Conservation (phyloP, 257 asterid genomes). For the Solanum piurae region DNA sequence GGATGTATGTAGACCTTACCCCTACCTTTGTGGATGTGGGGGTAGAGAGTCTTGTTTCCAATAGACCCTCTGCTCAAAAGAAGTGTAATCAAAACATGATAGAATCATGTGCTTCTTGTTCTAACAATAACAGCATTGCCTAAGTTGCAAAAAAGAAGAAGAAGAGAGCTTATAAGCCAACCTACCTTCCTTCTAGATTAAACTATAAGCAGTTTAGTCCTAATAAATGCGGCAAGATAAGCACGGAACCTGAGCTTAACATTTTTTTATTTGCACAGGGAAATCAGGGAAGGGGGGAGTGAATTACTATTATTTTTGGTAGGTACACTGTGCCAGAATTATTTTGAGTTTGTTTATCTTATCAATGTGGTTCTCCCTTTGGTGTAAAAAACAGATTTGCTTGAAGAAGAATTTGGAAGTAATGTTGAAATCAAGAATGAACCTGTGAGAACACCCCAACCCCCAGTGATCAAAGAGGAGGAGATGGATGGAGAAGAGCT, state of each 20-base stretch:
- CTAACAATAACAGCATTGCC: not conserved
- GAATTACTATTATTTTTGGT: not conserved
- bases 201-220: not conserved
- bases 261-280: not conserved
- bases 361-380: not conserved
- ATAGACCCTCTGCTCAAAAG: not conserved
- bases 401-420: constrained; percentile 34
- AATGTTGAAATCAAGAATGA: constrained; percentile 21
- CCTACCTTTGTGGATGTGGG: not conserved
- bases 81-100: not conserved
- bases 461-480: constrained; percentile 61
- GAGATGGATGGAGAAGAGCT: constrained; percentile 66
- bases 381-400: constrained; percentile 24
- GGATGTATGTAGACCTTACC: not conserved
- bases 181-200: not conserved
- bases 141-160: not conserved
- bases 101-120: not conserved
- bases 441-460: constrained; percentile 25
- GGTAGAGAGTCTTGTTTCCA: not conserved
- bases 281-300: not conserved
- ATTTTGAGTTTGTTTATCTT: not conserved
- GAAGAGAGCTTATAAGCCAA: not conserved
- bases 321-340: not conserved
- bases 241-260: not conserved
- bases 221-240: not conserved